Evolutionary conservation across 1,284 basidiomycete species (phyloP).

Genomic region (Apiotrichum akiyoshidainum): DNA sequence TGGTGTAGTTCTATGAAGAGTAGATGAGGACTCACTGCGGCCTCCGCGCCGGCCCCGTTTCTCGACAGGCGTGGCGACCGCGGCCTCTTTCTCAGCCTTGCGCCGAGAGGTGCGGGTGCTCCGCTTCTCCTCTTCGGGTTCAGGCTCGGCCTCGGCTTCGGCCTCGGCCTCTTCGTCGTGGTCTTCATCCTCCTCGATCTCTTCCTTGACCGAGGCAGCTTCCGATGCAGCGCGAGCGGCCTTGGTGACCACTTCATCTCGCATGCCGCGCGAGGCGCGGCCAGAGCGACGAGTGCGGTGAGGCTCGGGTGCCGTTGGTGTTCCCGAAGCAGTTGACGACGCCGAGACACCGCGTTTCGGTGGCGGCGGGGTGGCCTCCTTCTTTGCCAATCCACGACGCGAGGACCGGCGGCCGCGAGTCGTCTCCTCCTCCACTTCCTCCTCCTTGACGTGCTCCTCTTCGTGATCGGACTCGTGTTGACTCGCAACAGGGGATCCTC

Average conservation of each 20-base stretch:
- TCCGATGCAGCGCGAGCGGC: slow-evolving; percentile 32
- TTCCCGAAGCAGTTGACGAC: slow-evolving; percentile 28
- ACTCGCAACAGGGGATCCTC: slow-evolving; percentile 15
- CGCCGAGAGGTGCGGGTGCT: slow-evolving; percentile 28
- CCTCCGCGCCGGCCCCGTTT: slow-evolving; percentile 15
- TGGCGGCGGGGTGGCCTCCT: slow-evolving; percentile 28
- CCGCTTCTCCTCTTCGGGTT: slow-evolving; percentile 26
- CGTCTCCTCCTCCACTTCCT: slow-evolving; percentile 17
- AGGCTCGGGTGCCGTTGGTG: slow-evolving; percentile 19
- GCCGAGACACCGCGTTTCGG: slow-evolving; percentile 34
- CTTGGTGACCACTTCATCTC: slow-evolving; percentile 40
- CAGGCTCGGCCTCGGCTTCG: slow-evolving; percentile 24
- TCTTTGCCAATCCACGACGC: slow-evolving; percentile 16
- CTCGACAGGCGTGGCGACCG: slow-evolving; percentile 14
- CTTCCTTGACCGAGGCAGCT: slow-evolving; percentile 31
- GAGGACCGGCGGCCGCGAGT: slow-evolving; percentile 25
- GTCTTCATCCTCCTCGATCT: slow-evolving; percentile 25
- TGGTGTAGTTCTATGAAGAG: slow-evolving; percentile 1
- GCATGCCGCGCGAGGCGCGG: slow-evolving; percentile 23
- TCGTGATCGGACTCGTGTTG: slow-evolving; percentile 11
- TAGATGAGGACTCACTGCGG: slow-evolving; percentile 17
- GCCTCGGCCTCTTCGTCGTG: slow-evolving; percentile 14
- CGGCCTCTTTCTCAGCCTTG: slow-evolving; percentile 20
- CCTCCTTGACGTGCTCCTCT: slow-evolving; percentile 12
- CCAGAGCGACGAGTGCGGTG: slow-evolving; percentile 16